Evolutionary conservation across 192 early-diverging fungal genomes (phyloP), one percentile per base, ranked within the genome.

Genomic region (Ambispora gerdemannii): DNA sequence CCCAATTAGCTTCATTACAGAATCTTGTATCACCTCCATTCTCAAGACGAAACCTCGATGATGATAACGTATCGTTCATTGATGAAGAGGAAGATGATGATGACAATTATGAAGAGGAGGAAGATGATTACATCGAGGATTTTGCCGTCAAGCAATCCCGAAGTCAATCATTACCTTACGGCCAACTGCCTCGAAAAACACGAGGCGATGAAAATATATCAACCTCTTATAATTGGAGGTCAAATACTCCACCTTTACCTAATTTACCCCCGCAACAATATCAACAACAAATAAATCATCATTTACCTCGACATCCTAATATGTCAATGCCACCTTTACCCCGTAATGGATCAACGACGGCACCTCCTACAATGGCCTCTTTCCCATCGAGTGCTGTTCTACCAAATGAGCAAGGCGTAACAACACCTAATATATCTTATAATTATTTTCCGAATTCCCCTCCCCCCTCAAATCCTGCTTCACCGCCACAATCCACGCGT

Each of bases 391-490:
- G 10, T 34, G n/a, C 67, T 13, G 4, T 52, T 15, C 13, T 52
- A 19, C 19, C 36, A 38, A 56, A n/a, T 56, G 55, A 58, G 24
- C 24, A 60, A 34, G 13, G n/a, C 49, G 36, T 3, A 51, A 66
- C 70, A 30, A 72, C 74, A 11, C 59, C 78, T 49, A 76, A 75
- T 31, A 0, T 66, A 71, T 19, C 72, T 72, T 30, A 74, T 76
- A 68, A 72, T 73, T 78, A 75, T 33, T 82, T 80, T 63, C 84
- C 80, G 15, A 75, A 76, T 27, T 82, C 82, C 2, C 82, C 85
- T 27, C 84, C 84, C 17, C 81, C 80, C 28, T 87, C 85, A 13
- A 80, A 83, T 35, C 85, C 83, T 52, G 78, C 78, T 13, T 87
- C 85, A 69, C 79, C 63, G 78, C 73, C 32, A 67, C 81, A 32